Conservation (phyloP, 371 early-diverging fungal species). For the Sporodiniella umbellata region DNA sequence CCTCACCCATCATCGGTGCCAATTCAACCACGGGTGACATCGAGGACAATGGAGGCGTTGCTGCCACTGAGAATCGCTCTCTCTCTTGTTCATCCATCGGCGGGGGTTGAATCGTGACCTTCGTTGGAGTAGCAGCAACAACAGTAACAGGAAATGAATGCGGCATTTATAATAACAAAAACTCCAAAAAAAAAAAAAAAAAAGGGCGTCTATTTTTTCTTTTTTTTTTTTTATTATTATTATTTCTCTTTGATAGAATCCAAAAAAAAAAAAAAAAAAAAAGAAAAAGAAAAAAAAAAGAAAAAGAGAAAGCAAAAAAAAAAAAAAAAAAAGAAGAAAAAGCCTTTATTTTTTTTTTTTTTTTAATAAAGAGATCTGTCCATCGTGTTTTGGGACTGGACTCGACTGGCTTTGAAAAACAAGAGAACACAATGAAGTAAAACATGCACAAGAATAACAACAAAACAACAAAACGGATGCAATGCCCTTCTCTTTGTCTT, state of each 20-base stretch:
- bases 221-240: too few species aligned
- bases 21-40: constrained; percentile 21
- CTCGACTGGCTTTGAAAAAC: constrained; percentile 18
- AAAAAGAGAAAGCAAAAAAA: constrained; percentile 1
- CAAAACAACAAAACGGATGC: not conserved
- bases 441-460: constrained; percentile 3
- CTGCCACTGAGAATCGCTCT: not conserved
- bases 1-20: constrained; percentile 20
- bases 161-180: not conserved
- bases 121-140: not conserved
- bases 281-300: constrained; percentile 3
- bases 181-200: too few species aligned
- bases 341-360: too few species aligned
- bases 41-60: constrained; percentile 15
- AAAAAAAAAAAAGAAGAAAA: not conserved
- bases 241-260: not conserved
- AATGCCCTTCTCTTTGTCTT: not conserved
- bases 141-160: constrained; percentile 5
- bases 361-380: constrained; percentile 1
- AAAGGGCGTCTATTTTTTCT: too few species aligned
- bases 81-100: not conserved
- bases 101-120: not conserved
- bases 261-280: not conserved
- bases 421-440: not conserved
- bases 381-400: constrained; percentile 21